Evolutionary conservation across 495 filamentous ascomycete species (phyloP).

Genomic region (Podospora pseudopauciseta): DNA sequence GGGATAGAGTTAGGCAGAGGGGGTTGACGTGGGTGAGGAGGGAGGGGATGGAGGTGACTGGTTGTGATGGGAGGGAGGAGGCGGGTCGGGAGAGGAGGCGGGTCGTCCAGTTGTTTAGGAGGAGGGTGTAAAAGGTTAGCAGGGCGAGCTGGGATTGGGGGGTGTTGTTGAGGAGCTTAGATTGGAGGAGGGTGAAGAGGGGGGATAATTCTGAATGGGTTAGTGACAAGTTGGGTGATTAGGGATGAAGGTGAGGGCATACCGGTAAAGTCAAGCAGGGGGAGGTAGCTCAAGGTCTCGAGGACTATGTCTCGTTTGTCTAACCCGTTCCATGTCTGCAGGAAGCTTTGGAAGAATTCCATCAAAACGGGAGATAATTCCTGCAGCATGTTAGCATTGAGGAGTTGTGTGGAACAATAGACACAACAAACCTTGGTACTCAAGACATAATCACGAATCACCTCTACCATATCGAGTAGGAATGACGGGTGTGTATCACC

Average conservation of each 20-base stretch:
- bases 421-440: slow-evolving; percentile 58
- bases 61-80: slow-evolving; percentile 20
- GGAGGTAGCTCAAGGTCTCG: slow-evolving; percentile 61
- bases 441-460: slow-evolving; percentile 56
- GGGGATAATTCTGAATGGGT: slow-evolving; percentile 46
- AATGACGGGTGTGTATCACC: slow-evolving; percentile 48
- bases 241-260: slow-evolving; percentile 13
- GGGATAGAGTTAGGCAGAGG: slow-evolving; percentile 58
- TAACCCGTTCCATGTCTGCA: slow-evolving; percentile 66
- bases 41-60: slow-evolving; percentile 38
- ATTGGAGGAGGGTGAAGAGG: slow-evolving; percentile 58
- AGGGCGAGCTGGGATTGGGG: slow-evolving; percentile 51
- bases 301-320: slow-evolving; percentile 58
- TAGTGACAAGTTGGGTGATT: background rate
- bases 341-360: slow-evolving; percentile 60
- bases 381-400: slow-evolving; percentile 4
- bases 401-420: background rate
- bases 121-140: slow-evolving; percentile 65
- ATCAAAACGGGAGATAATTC: slow-evolving; percentile 51
- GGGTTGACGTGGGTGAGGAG: slow-evolving; percentile 58
- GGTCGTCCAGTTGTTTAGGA: slow-evolving; percentile 67
- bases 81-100: slow-evolving; percentile 30
- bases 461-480: slow-evolving; percentile 53
- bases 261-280: slow-evolving; percentile 58
- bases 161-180: slow-evolving; percentile 50